A percentile compares a stretch with the other conserved stretches of the same genome.
Evolutionary conservation across 371 early-diverging fungal genomes (phyloP).

Genomic region (Apophysomyces ossiformis): DNA sequence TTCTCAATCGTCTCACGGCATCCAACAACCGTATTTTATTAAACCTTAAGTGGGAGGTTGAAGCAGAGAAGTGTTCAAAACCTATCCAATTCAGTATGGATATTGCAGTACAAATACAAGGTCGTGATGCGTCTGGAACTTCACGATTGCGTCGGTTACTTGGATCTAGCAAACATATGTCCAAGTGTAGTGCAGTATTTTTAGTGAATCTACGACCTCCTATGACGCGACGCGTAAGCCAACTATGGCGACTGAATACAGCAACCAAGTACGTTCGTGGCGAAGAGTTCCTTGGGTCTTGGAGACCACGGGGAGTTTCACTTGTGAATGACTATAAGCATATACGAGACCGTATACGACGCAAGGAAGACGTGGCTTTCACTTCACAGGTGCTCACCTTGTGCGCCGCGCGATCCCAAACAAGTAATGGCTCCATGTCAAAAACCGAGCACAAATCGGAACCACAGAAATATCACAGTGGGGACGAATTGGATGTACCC

Average conservation of each 20-base stretch:
- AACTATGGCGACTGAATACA: slow-evolving; percentile 79
- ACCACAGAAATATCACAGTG: slow-evolving; percentile 1
- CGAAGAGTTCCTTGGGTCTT: slow-evolving; percentile 74
- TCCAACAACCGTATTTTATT: slow-evolving; percentile 63
- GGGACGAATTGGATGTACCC: slow-evolving; percentile 12
- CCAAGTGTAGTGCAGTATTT: slow-evolving; percentile 60
- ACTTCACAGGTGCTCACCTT: slow-evolving; percentile 22
- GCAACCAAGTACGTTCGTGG: slow-evolving; percentile 84
- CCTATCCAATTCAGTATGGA: slow-evolving; percentile 69
- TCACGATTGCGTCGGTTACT: slow-evolving; percentile 47
- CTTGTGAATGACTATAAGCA: slow-evolving; percentile 66
- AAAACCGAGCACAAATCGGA: not conserved
- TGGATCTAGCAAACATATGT: slow-evolving; percentile 37
- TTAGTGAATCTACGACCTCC: slow-evolving; percentile 62
- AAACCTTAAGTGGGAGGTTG: slow-evolving; percentile 61
- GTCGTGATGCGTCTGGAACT: slow-evolving; percentile 56
- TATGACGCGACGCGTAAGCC: slow-evolving; percentile 59
- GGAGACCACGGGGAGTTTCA: slow-evolving; percentile 80
- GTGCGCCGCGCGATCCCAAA: slow-evolving; percentile 19
- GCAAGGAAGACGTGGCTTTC: slow-evolving; percentile 24
- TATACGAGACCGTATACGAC: slow-evolving; percentile 33
- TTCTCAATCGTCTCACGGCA: slow-evolving; percentile 74
- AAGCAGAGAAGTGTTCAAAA: slow-evolving; percentile 60
- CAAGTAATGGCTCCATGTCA: slow-evolving; percentile 21
- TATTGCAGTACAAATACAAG: slow-evolving; percentile 65